Evolutionary conservation across 306 rosid genomes (phyloP), one percentile per base, ranked within the genome.

Genomic region (Herpetospermum pedunculosum): DNA sequence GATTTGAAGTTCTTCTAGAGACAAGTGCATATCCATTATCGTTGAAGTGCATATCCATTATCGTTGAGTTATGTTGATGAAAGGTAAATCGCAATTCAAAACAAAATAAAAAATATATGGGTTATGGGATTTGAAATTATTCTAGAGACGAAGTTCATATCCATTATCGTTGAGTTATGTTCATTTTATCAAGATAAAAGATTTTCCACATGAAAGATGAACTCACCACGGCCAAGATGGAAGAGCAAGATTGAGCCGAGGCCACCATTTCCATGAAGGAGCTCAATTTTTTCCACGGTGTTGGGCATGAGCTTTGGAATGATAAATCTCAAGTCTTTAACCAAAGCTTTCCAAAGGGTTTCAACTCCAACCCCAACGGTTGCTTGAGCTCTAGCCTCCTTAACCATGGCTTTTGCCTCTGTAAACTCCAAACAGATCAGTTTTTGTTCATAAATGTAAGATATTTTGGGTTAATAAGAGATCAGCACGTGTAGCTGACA

Each of bases 211-310:
- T 3, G 29, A 5, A 53, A 11, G 41, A 32, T 35, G 28, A 18
- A 80, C 81, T 82, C 25, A 89, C 92, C 85, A 0, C 84, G 14
- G 18, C 63, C 53, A 57, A 91, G 82, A 34, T 73, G 81, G 80
- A 91, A 88, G 80, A 85, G 77, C 70, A 88, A 80, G 71, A 81
- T 74, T 19, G 95, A 84, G 40, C 83, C 90, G 54, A 79, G 30
- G 46, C 95, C 86, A 69, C 95, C 95, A 78, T 85, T 86, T 9
- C 97, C 97, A 80, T 90, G 87, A 23, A 81, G 52, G 18, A 91
- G 3, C 69, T 87, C 83, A 79, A 80, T 88, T 12, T 81, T 79
- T 46, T 85, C 81, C 25, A 88, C 90, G 62, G 76, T 15, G 71
- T 77, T 44, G 7, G 95, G 97, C 8, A 85, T 69, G 23, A 77